Percentiles rank a stretch among this genome's conserved stretches.
phyloP scores from a whole-genome alignment of 2,329 filamentous ascomycete genomes.

The Kalmusia sp. region DNA sequence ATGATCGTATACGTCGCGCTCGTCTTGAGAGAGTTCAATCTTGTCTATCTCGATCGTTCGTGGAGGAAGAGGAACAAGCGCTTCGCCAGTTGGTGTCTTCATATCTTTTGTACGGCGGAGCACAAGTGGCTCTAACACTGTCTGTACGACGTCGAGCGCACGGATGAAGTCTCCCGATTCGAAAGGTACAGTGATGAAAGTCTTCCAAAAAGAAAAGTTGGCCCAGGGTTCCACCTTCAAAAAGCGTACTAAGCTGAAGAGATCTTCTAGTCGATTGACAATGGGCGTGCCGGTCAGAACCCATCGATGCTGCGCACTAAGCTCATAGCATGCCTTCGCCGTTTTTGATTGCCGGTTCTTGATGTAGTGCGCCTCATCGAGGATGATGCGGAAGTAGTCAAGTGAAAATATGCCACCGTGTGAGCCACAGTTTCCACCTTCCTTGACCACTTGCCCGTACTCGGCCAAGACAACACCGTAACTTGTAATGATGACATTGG shows the following conservation, averaged over 20 bases:
- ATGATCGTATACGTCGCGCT: slow-evolving; percentile 90
- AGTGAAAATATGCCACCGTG: slow-evolving; percentile 82
- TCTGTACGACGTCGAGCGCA: slow-evolving; percentile 95
- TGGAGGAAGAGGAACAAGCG: slow-evolving; percentile 80
- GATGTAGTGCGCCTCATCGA: slow-evolving; percentile 95
- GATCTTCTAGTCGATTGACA: slow-evolving; percentile 91
- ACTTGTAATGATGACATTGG: slow-evolving; percentile 92
- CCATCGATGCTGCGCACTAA: slow-evolving; percentile 87
- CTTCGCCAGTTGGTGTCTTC: slow-evolving; percentile 87
- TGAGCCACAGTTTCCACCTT: slow-evolving; percentile 68
- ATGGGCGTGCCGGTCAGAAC: slow-evolving; percentile 94
- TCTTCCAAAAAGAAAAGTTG: slow-evolving; percentile 99
- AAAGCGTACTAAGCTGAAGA: slow-evolving; percentile 93
- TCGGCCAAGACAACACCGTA: slow-evolving; percentile 93
- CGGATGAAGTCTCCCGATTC: slow-evolving; percentile 94
- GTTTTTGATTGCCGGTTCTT: slow-evolving; percentile 90
- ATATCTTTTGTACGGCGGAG: slow-evolving; percentile 96
- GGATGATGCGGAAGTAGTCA: slow-evolving; percentile 91
- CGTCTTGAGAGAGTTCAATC: slow-evolving; percentile 82
- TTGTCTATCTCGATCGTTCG: slow-evolving; percentile 86
- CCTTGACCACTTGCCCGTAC: slow-evolving; percentile 75
- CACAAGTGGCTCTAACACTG: slow-evolving; percentile 93
- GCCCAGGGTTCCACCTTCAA: slow-evolving; percentile 96
- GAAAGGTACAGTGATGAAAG: slow-evolving; percentile 96
- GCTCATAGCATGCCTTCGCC: slow-evolving; percentile 90